phyloP scores from a whole-genome alignment of 2,329 filamentous ascomycete genomes.

The Fusarium mexicanum region DNA sequence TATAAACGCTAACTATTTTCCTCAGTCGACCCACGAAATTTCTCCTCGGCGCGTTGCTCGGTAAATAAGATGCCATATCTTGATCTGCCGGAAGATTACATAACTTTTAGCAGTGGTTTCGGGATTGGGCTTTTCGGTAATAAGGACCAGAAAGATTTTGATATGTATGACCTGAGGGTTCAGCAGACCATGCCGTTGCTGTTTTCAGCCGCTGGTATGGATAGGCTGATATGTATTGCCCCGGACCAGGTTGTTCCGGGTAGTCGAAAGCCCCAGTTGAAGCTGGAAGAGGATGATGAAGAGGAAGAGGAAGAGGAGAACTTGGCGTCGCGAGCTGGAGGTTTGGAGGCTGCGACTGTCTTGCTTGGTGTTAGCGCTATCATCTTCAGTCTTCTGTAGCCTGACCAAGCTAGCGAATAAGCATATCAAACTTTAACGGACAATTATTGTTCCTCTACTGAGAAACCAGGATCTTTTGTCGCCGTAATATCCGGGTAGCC shows the following conservation, averaged over 20 bases:
- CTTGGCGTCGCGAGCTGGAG: neutral
- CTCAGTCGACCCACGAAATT: fast-evolving
- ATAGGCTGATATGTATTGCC: neutral
- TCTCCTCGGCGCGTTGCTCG: neutral
- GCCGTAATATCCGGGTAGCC: neutral
- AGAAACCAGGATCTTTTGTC: neutral
- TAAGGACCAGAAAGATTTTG: neutral
- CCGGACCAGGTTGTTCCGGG: neutral
- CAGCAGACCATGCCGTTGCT: neutral
- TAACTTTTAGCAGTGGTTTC: neutral
- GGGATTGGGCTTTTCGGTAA: fast-evolving
- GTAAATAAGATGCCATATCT: neutral
- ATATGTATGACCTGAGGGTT: neutral
- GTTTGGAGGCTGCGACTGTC: neutral
- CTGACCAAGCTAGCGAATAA: neutral
- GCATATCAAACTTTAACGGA: neutral
- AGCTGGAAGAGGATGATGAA: neutral
- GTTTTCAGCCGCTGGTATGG: neutral
- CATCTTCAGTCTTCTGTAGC: neutral
- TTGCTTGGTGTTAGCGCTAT: neutral
- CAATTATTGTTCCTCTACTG: neutral
- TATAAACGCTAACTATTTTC: neutral
- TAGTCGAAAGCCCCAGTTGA: neutral
- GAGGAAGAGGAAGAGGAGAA: neutral
- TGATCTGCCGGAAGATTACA: neutral